Percentiles rank a stretch among this genome's conserved stretches.
phyloP scores from a whole-genome alignment of 805 yeast species.

The Barnettozyma botsteinii region DNA sequence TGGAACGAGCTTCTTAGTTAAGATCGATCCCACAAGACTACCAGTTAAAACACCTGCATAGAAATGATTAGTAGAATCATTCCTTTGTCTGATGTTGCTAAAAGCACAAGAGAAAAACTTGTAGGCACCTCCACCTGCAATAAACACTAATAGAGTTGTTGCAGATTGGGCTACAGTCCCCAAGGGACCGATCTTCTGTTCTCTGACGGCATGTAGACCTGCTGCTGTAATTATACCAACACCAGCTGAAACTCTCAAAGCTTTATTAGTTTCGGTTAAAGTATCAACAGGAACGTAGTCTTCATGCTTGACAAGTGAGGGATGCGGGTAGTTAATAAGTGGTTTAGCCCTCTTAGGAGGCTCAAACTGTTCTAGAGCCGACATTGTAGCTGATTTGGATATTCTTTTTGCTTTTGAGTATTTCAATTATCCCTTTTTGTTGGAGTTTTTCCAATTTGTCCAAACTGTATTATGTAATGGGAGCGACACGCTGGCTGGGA shows the following conservation, averaged over 20 bases:
- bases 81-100: conserved; percentile 56
- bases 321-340: conserved; percentile 19
- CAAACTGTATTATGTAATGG: too few species aligned
- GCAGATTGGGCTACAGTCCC: conserved; percentile 23
- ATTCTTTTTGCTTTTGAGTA: too few species aligned
- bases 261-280: conserved; percentile 40
- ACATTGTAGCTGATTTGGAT: too few species aligned
- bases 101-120: conserved; percentile 37
- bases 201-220: conserved; percentile 39
- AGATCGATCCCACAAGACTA: conserved; percentile 32
- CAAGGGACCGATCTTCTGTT: conserved; percentile 36
- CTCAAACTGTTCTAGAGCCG: conserved; percentile 4
- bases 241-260: conserved; percentile 39
- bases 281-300: conserved; percentile 55
- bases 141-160: conserved; percentile 34
- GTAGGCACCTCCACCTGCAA: conserved; percentile 47
- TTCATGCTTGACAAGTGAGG: conserved; percentile 29
- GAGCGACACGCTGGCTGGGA: too few species aligned
- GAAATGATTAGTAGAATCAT: conserved; percentile 57
- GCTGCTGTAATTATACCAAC: conserved; percentile 46
- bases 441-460: neutral
- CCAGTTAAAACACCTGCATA: conserved; percentile 44
- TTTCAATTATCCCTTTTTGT: neutral
- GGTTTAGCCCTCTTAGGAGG: conserved; percentile 5
- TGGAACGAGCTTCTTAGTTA: conserved; percentile 31